Base-by-base conservation (phyloP, 1,139 yeast genomes). In the Taphrina communis region DNA sequence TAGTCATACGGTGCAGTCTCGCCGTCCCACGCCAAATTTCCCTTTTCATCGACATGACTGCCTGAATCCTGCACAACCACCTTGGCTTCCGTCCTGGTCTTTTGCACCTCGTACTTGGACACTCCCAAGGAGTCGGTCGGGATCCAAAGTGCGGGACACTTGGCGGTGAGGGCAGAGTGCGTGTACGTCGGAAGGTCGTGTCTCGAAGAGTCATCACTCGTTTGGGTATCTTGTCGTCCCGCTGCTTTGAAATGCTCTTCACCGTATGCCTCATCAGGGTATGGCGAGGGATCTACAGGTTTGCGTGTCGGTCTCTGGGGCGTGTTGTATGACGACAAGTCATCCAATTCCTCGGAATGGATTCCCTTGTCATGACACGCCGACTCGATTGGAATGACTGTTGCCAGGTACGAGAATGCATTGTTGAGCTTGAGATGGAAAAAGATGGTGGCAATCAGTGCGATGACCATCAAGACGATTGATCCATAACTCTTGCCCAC, bases 401-500 rank as follows among this genome's bases (percentile, higher is more conserved):
- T 74, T 71, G 88, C 75, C 76, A 92, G 81, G n/a, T 84, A 83
- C 69, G 82, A 86, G 76, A 90, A 90, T 0, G 97, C 89, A 35
- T 76, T 72, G 68, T 81, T 83, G 75, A 93, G 78, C 59, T 85
- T 82, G 46, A 85, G 53, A 76, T 94, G 97, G 69, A 85, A 83
- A 75, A 86, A 85, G 4, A 85, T 83, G 0, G 97, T 91, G 72
- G 84, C 81, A 17, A 82, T 85, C 17, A 91, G 75, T 69, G 87
- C 81, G 70, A 90, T 82, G 8, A 85, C 88, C 78, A 89, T 91
- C 68, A 94, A 80, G 17, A 85, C 93, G 73, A 93, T 84, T 61
- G 97, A 96, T 52, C 97, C 97, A 97, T 97, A 93, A 70, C 96
- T 90, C 82, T 91, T 90, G 72, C 96, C 95, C 75, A 92, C 91